These are phyloP conservation scores for Camelina neglecta DNA, from an alignment of 345 rosid species.

Conservation along the genomic window DNA sequence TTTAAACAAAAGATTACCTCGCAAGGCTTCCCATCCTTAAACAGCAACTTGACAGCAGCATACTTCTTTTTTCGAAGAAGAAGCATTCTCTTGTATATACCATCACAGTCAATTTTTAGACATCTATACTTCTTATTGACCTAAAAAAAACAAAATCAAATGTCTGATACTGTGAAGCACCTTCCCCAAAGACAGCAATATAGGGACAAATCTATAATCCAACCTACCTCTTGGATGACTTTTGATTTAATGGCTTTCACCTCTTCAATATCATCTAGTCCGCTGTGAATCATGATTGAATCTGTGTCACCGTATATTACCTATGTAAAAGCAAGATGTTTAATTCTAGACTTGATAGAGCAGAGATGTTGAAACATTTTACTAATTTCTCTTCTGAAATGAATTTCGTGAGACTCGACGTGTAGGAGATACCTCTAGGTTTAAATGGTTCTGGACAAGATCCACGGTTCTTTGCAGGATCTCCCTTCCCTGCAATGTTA, in stretches of 20 bases:
- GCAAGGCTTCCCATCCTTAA: constrained; percentile 72
- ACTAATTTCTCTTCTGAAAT: constrained; percentile 29
- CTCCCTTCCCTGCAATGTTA: constrained; percentile 84
- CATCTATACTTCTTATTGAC: constrained; percentile 93
- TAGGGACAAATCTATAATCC: constrained; percentile 20
- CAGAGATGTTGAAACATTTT: constrained; percentile 19
- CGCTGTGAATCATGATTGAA: constrained; percentile 97
- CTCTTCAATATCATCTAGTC: constrained; percentile 78
- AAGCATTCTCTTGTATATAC: constrained; percentile 93
- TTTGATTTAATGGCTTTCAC: constrained; percentile 83
- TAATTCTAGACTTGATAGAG: constrained; percentile 31
- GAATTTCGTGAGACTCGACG: constrained; percentile 33
- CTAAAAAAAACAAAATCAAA: constrained; percentile 48
- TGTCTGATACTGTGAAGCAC: constrained; percentile 4
- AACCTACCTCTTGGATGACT: constrained; percentile 88
- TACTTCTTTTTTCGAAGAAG: constrained; percentile 98
- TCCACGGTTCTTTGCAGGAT: constrained; percentile 95
- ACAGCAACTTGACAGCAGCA: constrained; percentile 92
- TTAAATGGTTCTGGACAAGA: constrained; percentile 90
- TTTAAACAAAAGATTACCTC: constrained; percentile 58
- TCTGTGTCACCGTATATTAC: constrained; percentile 98
- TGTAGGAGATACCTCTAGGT: constrained; percentile 69
- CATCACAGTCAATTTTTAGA: constrained; percentile 96
- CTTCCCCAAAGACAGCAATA: constrained; percentile 7
- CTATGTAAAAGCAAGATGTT: constrained; percentile 54